Evolutionary conservation across 441 rosid genomes (phyloP), one percentile per base, ranked within the genome.

Genomic region (Metrosideros polymorpha): DNA sequence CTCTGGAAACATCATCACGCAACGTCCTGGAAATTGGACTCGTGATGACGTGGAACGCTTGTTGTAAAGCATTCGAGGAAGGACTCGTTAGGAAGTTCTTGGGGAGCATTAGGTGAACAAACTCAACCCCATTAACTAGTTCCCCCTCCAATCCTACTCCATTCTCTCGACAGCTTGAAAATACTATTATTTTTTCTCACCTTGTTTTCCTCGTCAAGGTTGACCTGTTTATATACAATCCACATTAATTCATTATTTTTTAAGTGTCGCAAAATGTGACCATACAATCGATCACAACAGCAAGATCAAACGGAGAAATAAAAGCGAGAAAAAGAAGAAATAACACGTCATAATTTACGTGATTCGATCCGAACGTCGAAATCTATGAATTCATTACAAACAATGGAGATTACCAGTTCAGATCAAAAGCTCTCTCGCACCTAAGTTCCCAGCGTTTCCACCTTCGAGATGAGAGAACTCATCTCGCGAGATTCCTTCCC

Each of bases 81-180:
- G n/a, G n/a, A n/a, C n/a, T n/a, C n/a, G n/a, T n/a, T n/a, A n/a
- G n/a, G n/a, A n/a, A n/a, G n/a, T n/a, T n/a, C n/a, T n/a, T n/a
- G n/a, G n/a, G n/a, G n/a, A n/a, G n/a, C n/a, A 89, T 91, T 91
- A 89, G 92, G 90, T 91, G 63, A 90, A 89, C 92, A 84, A 90
- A 89, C 88, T 86, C 90, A 88, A 83, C 84, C 61, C 29, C 85
- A 84, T 22, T 29, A 43, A 51, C 59, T 30, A 59, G 47, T 25
- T 88, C 86, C 53, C 83, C 49, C 82, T 82, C 55, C 47, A 27
- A 54, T 86, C 84, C 87, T 66, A 85, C 87, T 79, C 86, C 88
- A 66, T 85, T 56, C 6, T 56, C 6, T 10, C 79, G 22, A 5
- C 79, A 3, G 17, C 47, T 71, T 24, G 1, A 10, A 71, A 71